phyloP scores from a whole-genome alignment of 768 basidiomycete genomes.

The Mycena vitilis region DNA sequence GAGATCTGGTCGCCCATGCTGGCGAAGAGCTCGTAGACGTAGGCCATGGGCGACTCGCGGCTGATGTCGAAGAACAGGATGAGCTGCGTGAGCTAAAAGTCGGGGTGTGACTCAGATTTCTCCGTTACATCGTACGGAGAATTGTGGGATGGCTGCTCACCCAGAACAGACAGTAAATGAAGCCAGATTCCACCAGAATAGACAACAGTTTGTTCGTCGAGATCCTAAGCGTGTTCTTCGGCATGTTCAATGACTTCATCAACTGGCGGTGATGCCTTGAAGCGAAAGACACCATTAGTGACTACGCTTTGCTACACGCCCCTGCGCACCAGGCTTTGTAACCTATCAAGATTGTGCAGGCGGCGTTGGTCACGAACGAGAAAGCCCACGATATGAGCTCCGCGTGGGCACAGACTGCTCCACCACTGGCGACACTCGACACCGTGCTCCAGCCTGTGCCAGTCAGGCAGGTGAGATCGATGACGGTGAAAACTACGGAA shows the following conservation, averaged over 20 bases:
- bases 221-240: not conserved
- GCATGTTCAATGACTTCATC: constrained; percentile 5
- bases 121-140: too few species aligned
- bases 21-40: not conserved
- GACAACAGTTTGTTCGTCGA: constrained; percentile 24
- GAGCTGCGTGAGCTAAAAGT: constrained; percentile 22
- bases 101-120: too few species aligned
- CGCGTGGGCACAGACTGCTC: constrained; percentile 13
- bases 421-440: constrained; percentile 13
- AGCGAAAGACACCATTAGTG: not conserved
- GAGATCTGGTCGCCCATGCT: constrained; percentile 27
- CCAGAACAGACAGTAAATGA: constrained; percentile 35
- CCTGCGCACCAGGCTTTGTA: constrained; percentile 28
- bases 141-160: not conserved
- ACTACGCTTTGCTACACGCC: not conserved
- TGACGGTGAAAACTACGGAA: constrained; percentile 11
- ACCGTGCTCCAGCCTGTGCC: not conserved
- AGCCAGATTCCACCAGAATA: constrained; percentile 35
- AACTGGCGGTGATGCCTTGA: constrained; percentile 18
- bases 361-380: constrained; percentile 25
- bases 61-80: constrained; percentile 3
- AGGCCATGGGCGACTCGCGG: too few species aligned
- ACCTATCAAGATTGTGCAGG: not conserved
- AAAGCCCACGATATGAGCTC: constrained; percentile 32
- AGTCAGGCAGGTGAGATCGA: constrained; percentile 17